phyloP scores from a whole-genome alignment of 2,329 filamentous ascomycete species.

The Aspergillus phoenicis region DNA sequence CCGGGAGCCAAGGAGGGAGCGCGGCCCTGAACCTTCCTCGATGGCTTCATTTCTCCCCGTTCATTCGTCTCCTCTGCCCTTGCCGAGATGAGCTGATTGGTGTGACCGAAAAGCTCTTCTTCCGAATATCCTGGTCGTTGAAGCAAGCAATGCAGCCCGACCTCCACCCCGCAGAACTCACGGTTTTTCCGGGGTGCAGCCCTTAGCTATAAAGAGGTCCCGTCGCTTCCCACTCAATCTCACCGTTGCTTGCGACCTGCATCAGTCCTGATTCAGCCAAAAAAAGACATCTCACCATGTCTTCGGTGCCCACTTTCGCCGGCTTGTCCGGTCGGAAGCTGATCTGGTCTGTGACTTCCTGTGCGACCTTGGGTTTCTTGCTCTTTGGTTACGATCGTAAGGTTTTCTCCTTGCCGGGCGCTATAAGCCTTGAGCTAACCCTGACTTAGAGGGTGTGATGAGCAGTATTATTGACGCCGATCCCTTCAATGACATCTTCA shows the following conservation, averaged over 20 bases:
- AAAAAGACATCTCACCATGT: conserved; percentile 2
- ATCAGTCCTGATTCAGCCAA: neutral
- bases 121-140: neutral
- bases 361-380: conserved; percentile 16
- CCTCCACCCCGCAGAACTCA: neutral
- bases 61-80: neutral
- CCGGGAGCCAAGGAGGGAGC: conserved; percentile 5
- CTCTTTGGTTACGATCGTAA: conserved; percentile 15
- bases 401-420: neutral
- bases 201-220: neutral
- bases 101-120: neutral
- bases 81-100: neutral
- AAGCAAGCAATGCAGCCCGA: neutral
- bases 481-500: conserved; percentile 19
- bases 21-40: too few species aligned
- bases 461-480: conserved; percentile 15
- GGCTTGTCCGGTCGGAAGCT: conserved; percentile 10
- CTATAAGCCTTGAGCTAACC: neutral
- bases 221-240: neutral
- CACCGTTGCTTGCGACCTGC: neutral
- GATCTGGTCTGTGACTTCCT: conserved; percentile 8
- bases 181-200: neutral
- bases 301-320: conserved; percentile 9
- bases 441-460: conserved; percentile 17
- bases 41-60: neutral